phyloP scores from a whole-genome alignment of 352 stramenopile genomes.

The Phytophthora uliginosa region DNA sequence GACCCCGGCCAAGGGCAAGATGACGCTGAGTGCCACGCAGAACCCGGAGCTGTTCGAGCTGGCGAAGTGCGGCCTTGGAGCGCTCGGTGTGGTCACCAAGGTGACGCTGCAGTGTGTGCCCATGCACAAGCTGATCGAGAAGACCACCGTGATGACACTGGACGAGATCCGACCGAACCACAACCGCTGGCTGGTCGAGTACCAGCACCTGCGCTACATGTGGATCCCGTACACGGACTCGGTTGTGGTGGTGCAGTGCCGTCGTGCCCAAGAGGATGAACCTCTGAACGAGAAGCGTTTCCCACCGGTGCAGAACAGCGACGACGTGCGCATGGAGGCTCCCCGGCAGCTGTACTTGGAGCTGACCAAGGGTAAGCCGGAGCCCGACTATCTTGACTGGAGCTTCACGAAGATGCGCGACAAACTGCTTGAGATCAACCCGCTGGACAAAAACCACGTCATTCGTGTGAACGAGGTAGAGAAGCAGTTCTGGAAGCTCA shows the following conservation, averaged over 20 bases:
- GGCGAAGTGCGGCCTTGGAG: constrained; percentile 96
- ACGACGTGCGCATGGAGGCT: constrained; percentile 77
- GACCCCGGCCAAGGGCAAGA: constrained; percentile 92
- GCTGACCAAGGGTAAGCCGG: constrained; percentile 62
- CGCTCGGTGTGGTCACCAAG: constrained; percentile 97
- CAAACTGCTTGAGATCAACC: constrained; percentile 84
- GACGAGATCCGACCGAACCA: constrained; percentile 90
- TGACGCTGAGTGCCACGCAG: constrained; percentile 87
- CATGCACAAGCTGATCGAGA: constrained; percentile 94
- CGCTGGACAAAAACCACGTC: constrained; percentile 94
- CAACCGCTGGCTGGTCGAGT: constrained; percentile 74
- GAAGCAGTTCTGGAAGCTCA: constrained; percentile 96
- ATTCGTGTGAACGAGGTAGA: constrained; percentile 96
- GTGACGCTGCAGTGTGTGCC: constrained; percentile 97
- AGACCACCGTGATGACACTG: constrained; percentile 93
- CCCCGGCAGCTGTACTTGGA: constrained; percentile 87
- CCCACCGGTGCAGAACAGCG: constrained; percentile 51
- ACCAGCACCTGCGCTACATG: constrained; percentile 97
- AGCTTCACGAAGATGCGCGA: constrained; percentile 89
- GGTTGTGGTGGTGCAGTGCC: constrained; percentile 95
- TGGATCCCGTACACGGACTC: constrained; percentile 99
- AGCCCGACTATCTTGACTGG: constrained; percentile 80
- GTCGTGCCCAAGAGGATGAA: constrained; percentile 64
- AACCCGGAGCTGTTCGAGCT: constrained; percentile 93
- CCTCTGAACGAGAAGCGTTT: constrained; percentile 49